Conservation (phyloP, 805 yeast species). For the Nakazawaea ishiwadae region DNA sequence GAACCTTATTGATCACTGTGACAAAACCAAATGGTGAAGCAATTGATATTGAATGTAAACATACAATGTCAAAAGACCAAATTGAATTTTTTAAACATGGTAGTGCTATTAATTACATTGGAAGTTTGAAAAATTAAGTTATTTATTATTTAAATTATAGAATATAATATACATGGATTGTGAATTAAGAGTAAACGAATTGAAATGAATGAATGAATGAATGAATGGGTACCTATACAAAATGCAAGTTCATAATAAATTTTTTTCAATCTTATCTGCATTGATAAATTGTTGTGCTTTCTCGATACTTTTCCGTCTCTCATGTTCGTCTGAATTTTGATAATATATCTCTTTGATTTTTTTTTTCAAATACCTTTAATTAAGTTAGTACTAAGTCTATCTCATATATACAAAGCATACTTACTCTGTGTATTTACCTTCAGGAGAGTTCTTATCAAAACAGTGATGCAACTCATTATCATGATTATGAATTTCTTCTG, state of each 20-base stretch:
- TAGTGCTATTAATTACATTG: constrained; percentile 87
- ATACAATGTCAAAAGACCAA: constrained; percentile 97
- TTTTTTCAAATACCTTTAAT: constrained; percentile 5
- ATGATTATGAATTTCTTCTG: background rate
- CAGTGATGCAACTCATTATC: background rate
- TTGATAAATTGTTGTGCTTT: constrained; percentile 1
- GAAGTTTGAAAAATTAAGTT: constrained; percentile 23
- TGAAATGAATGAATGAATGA: too few relatives aligned
- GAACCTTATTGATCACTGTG: constrained; percentile 64
- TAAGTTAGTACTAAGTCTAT: background rate
- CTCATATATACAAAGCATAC: background rate
- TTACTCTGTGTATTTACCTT: constrained; percentile 10
- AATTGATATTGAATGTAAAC: constrained; percentile 73
- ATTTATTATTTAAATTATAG: background rate
- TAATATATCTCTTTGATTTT: constrained; percentile 8
- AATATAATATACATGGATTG: too few relatives aligned
- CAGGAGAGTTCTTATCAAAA: background rate
- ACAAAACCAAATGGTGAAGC: constrained; percentile 69
- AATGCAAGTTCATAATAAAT: background rate
- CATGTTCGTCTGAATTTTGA: constrained; percentile 2
- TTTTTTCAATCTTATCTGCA: constrained; percentile 6
- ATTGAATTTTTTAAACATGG: constrained; percentile 96
- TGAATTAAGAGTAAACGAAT: background rate
- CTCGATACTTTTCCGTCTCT: constrained; percentile 5
- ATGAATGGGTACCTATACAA: too few relatives aligned